phyloP scores from a whole-genome alignment of 2,329 filamentous ascomycete genomes.

The Cladobotryum mycophilum region DNA sequence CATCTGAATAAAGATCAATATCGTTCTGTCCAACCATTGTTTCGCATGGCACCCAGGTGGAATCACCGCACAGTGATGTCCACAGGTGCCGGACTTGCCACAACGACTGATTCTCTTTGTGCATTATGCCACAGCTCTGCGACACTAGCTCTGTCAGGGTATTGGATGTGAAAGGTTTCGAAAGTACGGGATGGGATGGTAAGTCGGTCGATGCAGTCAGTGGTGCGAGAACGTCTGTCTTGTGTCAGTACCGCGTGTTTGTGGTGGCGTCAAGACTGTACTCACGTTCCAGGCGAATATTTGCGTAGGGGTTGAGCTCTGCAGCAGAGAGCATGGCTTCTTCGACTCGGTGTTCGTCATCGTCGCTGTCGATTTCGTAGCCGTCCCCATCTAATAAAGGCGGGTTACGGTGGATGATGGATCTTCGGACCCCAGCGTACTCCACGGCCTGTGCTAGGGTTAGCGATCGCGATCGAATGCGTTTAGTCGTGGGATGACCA shows the following conservation, averaged over 20 bases:
- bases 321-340: constrained; percentile 57
- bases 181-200: constrained; percentile 66
- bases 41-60: constrained; percentile 58
- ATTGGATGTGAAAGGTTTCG: constrained; percentile 66
- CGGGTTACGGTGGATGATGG: constrained; percentile 69
- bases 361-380: constrained; percentile 67
- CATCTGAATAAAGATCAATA: constrained; percentile 46
- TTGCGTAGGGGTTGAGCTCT: constrained; percentile 68
- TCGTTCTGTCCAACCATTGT: constrained; percentile 52
- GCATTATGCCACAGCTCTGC: constrained; percentile 64
- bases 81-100: constrained; percentile 70
- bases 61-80: constrained; percentile 68
- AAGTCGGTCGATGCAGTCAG: constrained; percentile 70
- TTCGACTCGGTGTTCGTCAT: constrained; percentile 58
- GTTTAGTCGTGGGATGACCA: not conserved
- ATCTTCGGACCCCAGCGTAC: constrained; percentile 65
- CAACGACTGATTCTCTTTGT: constrained; percentile 66
- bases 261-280: constrained; percentile 12
- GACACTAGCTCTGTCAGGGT: constrained; percentile 65
- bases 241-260: constrained; percentile 21
- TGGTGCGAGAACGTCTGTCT: constrained; percentile 64
- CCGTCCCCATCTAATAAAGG: constrained; percentile 70
- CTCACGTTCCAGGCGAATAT: constrained; percentile 65
- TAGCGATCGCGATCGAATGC: constrained; percentile 17
- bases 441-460: constrained; percentile 53